These are phyloP conservation scores for Podospora sp. DNA, from an alignment of 495 filamentous ascomycete species.

Conservation along the genomic window DNA sequence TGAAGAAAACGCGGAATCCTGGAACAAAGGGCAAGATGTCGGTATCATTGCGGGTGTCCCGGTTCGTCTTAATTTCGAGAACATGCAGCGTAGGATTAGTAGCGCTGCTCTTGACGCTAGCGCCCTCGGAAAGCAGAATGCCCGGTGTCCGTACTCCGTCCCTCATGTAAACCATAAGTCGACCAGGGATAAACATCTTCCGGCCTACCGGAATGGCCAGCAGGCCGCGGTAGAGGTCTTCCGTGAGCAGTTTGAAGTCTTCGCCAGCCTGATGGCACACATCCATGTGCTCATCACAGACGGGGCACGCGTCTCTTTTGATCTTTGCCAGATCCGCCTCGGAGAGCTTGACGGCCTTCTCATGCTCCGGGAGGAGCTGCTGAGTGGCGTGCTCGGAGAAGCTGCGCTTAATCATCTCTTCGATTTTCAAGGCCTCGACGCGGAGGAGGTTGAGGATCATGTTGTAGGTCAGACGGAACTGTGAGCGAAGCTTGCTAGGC, in stretches of 20 bases:
- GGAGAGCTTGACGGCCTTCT: conserved; percentile 89
- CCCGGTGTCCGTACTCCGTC: conserved; percentile 79
- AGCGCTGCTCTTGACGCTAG: conserved; percentile 55
- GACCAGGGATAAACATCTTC: conserved; percentile 70
- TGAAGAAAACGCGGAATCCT: conserved; percentile 61
- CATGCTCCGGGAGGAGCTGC: conserved; percentile 89
- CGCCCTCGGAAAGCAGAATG: conserved; percentile 75
- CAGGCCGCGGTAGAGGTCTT: conserved; percentile 71
- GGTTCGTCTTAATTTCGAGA: conserved; percentile 68
- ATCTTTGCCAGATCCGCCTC: conserved; percentile 89
- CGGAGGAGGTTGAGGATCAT: conserved; percentile 97
- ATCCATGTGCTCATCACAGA: conserved; percentile 79
- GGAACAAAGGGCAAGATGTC: conserved; percentile 81
- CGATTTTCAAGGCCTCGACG: conserved; percentile 96
- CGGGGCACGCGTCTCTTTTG: conserved; percentile 78
- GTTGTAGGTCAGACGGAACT: conserved; percentile 97
- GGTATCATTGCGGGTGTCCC: conserved; percentile 66
- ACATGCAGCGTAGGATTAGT: conserved; percentile 69
- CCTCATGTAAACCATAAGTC: conserved; percentile 71
- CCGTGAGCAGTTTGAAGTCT: conserved; percentile 71
- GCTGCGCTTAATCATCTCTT: conserved; percentile 99
- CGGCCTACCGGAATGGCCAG: conserved; percentile 75
- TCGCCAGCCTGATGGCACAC: conserved; percentile 78
- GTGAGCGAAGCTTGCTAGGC: conserved; percentile 90
- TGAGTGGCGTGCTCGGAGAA: conserved; percentile 99